A percentile compares a stretch with the other conserved stretches of the same genome.
These are phyloP conservation scores for Pulveroboletus sp. DNA, from an alignment of 768 basidiomycete species.

Conservation along the genomic window DNA sequence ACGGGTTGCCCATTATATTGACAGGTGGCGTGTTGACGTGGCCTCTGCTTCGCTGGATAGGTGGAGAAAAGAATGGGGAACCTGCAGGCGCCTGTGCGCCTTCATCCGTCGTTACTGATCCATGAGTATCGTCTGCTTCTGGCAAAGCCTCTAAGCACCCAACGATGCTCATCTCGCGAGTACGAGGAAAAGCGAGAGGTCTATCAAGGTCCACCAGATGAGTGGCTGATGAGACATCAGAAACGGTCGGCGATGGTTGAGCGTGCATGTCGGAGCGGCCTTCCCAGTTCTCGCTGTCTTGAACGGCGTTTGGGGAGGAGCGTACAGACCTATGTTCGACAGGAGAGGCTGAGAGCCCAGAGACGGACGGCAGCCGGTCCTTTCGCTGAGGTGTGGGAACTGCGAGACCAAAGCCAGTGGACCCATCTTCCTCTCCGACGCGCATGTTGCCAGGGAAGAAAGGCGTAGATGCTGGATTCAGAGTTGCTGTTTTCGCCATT, in stretches of 20 bases:
- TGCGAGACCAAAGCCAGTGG: conserved; percentile 39
- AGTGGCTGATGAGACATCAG: conserved; percentile 46
- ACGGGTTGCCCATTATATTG: conserved; percentile 28
- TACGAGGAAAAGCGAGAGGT: conserved; percentile 38
- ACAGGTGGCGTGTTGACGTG: conserved; percentile 47
- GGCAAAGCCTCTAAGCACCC: conserved; percentile 50
- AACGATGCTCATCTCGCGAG: conserved; percentile 48
- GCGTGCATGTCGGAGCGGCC: conserved; percentile 26
- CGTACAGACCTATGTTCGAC: conserved; percentile 63
- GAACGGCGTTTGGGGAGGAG: conserved; percentile 66
- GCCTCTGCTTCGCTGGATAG: conserved; percentile 38
- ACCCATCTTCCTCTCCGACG: conserved; percentile 54
- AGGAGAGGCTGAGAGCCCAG: conserved; percentile 56
- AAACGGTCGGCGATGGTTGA: conserved; percentile 35
- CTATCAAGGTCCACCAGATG: conserved; percentile 46
- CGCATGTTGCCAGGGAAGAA: conserved; percentile 73
- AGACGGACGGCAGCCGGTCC: conserved; percentile 45
- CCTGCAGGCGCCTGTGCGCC: conserved; percentile 24
- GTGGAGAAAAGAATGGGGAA: conserved; percentile 38
- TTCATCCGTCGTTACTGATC: conserved; percentile 28
- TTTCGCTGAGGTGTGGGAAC: conserved; percentile 42
- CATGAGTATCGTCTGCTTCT: conserved; percentile 52
- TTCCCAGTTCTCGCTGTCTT: conserved; percentile 28
- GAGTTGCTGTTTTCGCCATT: conserved; percentile 73
- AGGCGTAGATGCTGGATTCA: conserved; percentile 80